These are phyloP conservation scores for Naganishia onofrii DNA, from an alignment of 768 basidiomycete species.

Conservation along the genomic window DNA sequence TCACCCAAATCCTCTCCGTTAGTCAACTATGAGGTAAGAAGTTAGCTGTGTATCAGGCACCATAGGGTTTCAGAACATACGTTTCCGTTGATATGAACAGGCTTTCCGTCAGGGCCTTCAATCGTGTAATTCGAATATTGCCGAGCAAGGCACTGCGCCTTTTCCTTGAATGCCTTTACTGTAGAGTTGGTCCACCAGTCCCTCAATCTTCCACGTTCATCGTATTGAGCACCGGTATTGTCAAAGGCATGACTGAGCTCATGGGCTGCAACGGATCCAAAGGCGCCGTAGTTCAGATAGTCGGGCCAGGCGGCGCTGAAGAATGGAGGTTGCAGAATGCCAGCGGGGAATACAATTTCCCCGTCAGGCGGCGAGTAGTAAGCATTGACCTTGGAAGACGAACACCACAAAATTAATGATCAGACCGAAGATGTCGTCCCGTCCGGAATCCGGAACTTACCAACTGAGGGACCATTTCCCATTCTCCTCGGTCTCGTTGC, in stretches of 20 bases:
- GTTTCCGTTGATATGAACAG: conserved; percentile 78
- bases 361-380: conserved; percentile 84
- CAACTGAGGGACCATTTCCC: conserved; percentile 14
- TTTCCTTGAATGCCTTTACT: conserved; percentile 73
- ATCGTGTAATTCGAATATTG: conserved; percentile 87
- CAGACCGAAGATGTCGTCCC: too few relatives aligned
- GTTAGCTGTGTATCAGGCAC: neutral
- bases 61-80: conserved; percentile 52
- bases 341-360: conserved; percentile 91
- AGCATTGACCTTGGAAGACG: conserved; percentile 60
- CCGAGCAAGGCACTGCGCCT: conserved; percentile 82
- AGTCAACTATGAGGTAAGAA: conserved; percentile 37
- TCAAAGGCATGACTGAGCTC: conserved; percentile 40
- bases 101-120: conserved; percentile 77
- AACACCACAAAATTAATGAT: too few relatives aligned
- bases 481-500: conserved; percentile 61
- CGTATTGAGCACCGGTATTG: conserved; percentile 79
- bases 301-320: conserved; percentile 81
- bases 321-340: conserved; percentile 89
- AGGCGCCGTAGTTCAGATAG: conserved; percentile 86
- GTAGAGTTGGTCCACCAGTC: conserved; percentile 91
- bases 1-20: conserved; percentile 51
- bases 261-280: conserved; percentile 72
- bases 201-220: conserved; percentile 79
- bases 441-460: neutral